Base-by-base conservation (phyloP, 495 filamentous ascomycete species). In the Ramalina peruviana region DNA sequence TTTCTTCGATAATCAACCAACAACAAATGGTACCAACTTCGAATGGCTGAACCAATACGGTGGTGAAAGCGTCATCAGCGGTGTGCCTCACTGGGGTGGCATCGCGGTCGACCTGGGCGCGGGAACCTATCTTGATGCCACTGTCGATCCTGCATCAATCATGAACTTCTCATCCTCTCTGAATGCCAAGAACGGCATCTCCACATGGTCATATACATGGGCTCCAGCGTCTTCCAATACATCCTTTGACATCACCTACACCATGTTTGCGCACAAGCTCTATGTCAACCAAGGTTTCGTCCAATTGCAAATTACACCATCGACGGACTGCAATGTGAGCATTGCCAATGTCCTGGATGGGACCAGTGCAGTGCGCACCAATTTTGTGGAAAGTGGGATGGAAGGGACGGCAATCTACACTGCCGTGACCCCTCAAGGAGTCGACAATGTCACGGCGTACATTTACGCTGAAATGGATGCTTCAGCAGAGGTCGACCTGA, bases 21-120 rank as follows among this genome's bases (percentile, higher is more conserved):
- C 66, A 33, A 79, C 73, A 0, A 82, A 79, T 36, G 71, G 73
- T 3, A 79, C 76, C 7, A 89, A 89, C 58, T 87, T 81, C 56
- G 68, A 68, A 4, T 87, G 85, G 83, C 65, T 87, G 26, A 68
- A 75, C 48, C 75, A 85, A 54, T 81, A 84, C 60, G 84, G 83
- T 15, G 73, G 73, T 23, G 85, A 89, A 58, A 81, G 75, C 50
- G 78, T 82, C 19, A 86, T 88, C 55, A 78, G 75, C 40, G 85
- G 85, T 37, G 70, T 89, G 27, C 84, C 84, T 1, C 82, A 84
- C 54, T 86, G 78, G 78, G 64, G 65, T 37, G 79, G 79, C 10
- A 60, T 85, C 26, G 61, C 81, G 21, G 61, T 84, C 17, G 73
- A 80, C 44, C 65, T 82, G 27, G 77, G 75, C 17, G 63, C 69